These are phyloP conservation scores for Cladophialophora immunda DNA, from an alignment of 2,329 filamentous ascomycete genomes.

Conservation along the genomic window DNA sequence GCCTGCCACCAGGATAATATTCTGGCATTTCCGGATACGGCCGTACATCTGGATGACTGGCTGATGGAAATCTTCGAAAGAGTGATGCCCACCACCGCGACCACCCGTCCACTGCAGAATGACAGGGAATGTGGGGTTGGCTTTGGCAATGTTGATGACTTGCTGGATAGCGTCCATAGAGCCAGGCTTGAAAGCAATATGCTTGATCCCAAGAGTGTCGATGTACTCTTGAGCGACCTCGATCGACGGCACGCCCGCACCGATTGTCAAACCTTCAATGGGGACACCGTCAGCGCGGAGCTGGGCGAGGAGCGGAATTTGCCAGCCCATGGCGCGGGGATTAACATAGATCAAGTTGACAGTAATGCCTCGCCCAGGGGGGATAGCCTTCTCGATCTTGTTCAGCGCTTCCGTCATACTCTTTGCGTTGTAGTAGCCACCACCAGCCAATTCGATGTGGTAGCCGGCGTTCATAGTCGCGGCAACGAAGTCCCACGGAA, in stretches of 20 bases:
- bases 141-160: constrained; percentile 91
- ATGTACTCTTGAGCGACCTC: constrained; percentile 95
- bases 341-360: constrained; percentile 93
- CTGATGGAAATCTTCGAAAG: constrained; percentile 93
- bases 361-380: constrained; percentile 84
- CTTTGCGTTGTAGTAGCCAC: constrained; percentile 85
- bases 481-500: constrained; percentile 89
- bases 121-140: constrained; percentile 92
- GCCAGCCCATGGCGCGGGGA: constrained; percentile 88
- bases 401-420: constrained; percentile 82
- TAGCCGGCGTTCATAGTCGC: constrained; percentile 96
- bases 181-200: constrained; percentile 93
- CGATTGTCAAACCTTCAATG: constrained; percentile 91
- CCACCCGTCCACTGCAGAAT: constrained; percentile 95
- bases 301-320: constrained; percentile 83
- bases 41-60: constrained; percentile 91
- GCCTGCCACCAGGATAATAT: constrained; percentile 87
- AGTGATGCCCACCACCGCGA: constrained; percentile 92
- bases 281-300: constrained; percentile 85
- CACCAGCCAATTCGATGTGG: constrained; percentile 87
- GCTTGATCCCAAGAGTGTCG: constrained; percentile 87
- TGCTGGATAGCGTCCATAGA: constrained; percentile 87
- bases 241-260: constrained; percentile 90
- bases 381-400: constrained; percentile 85
- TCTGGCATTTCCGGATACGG: constrained; percentile 82